Evolutionary conservation across 2,329 filamentous ascomycete genomes (phyloP).

Genomic region (Fusarium heterosporum): DNA sequence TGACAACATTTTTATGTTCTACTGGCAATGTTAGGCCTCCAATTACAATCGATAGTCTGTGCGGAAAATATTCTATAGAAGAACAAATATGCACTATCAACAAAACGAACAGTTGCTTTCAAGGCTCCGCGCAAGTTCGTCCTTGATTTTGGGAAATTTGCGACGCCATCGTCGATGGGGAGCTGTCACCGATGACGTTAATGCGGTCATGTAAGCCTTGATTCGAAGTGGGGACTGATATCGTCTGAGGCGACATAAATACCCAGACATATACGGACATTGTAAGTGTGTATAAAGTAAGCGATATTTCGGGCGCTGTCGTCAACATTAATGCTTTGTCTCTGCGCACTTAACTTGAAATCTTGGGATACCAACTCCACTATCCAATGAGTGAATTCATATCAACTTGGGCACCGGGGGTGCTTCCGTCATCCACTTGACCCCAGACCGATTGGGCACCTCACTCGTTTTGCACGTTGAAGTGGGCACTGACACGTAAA

Average conservation of each 20-base stretch:
- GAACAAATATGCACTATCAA: constrained; percentile 14
- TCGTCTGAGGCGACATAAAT: constrained; percentile 12
- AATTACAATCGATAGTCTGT: not conserved
- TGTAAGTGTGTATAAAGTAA: not conserved
- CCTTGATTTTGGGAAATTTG: constrained; percentile 39
- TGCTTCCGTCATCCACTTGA: not conserved
- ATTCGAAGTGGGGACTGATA: constrained; percentile 19
- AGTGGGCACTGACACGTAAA: constrained; percentile 4
- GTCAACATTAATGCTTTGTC: not conserved
- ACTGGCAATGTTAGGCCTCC: not conserved
- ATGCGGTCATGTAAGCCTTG: constrained; percentile 27
- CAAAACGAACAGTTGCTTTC: constrained; percentile 7
- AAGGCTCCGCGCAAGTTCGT: constrained; percentile 21
- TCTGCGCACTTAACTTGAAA: not conserved
- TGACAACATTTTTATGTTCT: constrained; percentile 10
- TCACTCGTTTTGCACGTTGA: not conserved
- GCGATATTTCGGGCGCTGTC: not conserved
- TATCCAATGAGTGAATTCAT: not conserved
- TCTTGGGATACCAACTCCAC: not conserved
- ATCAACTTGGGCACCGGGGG: not conserved
- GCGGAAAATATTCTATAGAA: not conserved
- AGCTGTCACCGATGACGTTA: constrained; percentile 37
- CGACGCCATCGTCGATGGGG: constrained; percentile 35
- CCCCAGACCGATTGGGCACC: not conserved
- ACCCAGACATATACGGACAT: not conserved